Evolutionary conservation across 306 rosid genomes (phyloP).

Genomic region (Lathyrus aphaca): DNA sequence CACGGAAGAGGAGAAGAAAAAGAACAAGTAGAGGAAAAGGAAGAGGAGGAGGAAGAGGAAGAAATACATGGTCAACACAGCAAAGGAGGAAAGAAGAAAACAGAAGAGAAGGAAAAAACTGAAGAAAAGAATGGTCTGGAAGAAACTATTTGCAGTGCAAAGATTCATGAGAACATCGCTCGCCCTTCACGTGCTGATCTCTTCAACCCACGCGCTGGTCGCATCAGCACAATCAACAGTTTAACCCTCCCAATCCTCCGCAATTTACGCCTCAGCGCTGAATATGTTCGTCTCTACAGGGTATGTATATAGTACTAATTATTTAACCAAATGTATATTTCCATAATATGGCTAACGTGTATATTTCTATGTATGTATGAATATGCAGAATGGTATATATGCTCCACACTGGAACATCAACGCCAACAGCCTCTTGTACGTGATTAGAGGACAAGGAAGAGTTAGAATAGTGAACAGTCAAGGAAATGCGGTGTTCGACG

Average conservation of each 20-base stretch:
- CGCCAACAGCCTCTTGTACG: constrained; percentile 56
- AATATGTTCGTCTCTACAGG: constrained; percentile 46
- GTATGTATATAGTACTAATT: constrained; percentile 30
- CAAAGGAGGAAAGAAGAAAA: constrained; percentile 28
- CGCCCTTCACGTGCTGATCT: constrained; percentile 42
- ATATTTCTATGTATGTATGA: background rate
- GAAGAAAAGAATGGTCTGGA: constrained; percentile 43
- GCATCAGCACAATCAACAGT: constrained; percentile 45
- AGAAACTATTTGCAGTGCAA: constrained; percentile 44
- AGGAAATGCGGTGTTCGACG: constrained; percentile 53
- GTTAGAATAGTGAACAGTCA: constrained; percentile 57
- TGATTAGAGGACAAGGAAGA: constrained; percentile 52
- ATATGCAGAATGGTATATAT: constrained; percentile 56
- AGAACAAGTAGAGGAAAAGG: background rate
- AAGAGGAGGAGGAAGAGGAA: background rate
- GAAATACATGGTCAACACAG: background rate
- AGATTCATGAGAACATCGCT: constrained; percentile 45
- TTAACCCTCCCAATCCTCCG: constrained; percentile 44
- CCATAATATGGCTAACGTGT: background rate
- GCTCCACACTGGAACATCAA: constrained; percentile 64
- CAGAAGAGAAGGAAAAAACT: no score
- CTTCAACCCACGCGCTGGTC: constrained; percentile 49
- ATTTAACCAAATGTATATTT: background rate
- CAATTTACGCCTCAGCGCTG: constrained; percentile 49
- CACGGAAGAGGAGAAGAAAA: background rate